These are phyloP conservation scores for Crucihimalaya himalaica DNA, from an alignment of 345 rosid genomes.

Conservation along the genomic window DNA sequence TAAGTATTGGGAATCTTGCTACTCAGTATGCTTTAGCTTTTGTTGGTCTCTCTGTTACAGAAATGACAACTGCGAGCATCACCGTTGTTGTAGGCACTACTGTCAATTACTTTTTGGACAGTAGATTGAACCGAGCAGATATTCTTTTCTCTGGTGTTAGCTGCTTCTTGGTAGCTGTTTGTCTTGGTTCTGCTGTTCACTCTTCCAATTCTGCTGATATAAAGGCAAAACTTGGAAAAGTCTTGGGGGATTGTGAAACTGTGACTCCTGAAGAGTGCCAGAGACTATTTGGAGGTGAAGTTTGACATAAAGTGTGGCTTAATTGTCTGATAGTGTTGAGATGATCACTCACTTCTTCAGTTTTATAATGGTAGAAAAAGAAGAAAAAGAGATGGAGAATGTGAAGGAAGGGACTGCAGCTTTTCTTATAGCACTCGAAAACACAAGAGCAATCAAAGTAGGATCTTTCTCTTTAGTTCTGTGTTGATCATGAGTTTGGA, in stretches of 20 bases:
- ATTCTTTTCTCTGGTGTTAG: constrained; percentile 78
- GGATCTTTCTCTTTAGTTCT: constrained; percentile 11
- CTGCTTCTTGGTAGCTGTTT: constrained; percentile 76
- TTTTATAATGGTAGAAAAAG: constrained; percentile 27
- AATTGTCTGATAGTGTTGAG: constrained; percentile 8
- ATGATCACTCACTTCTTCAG: constrained; percentile 33
- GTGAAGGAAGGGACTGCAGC: constrained; percentile 53
- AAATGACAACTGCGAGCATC: constrained; percentile 75
- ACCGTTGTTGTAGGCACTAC: constrained; percentile 76
- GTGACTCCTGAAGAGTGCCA: constrained; percentile 12
- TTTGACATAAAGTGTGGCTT: not conserved
- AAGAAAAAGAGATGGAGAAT: constrained; percentile 40
- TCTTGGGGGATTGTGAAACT: constrained; percentile 17
- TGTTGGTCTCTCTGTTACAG: constrained; percentile 77
- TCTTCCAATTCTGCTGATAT: constrained; percentile 69
- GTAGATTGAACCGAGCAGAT: constrained; percentile 61
- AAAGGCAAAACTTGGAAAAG: constrained; percentile 47
- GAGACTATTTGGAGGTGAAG: constrained; percentile 29
- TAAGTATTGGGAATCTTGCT: constrained; percentile 72
- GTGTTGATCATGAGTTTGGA: constrained; percentile 1
- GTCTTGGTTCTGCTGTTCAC: constrained; percentile 80
- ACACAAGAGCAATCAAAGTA: constrained; percentile 71
- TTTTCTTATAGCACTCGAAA: constrained; percentile 64
- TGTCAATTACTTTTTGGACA: constrained; percentile 77
- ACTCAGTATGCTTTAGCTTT: constrained; percentile 85